Percentiles rank a stretch among this genome's conserved stretches.
Conservation (phyloP, 2,329 filamentous ascomycete genomes). For the Alternaria incomplexa region DNA sequence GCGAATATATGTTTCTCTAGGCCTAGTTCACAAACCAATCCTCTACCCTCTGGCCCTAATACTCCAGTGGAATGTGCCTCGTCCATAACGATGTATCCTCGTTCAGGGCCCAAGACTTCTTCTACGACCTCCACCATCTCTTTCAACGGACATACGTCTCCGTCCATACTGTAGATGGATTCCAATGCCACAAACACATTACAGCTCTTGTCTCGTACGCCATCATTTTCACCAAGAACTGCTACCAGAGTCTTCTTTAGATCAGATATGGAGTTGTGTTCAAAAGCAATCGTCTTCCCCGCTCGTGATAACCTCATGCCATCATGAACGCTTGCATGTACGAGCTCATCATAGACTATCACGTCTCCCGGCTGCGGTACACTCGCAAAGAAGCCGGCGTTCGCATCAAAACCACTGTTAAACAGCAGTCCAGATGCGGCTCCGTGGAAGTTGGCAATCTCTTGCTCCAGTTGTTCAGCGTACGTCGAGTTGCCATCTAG, state of each 20-base stretch:
- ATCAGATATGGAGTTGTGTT: slow-evolving; percentile 60
- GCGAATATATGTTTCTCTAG: slow-evolving; percentile 64
- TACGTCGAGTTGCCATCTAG: slow-evolving; percentile 70
- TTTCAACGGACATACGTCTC: slow-evolving; percentile 70
- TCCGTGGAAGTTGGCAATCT: slow-evolving; percentile 66
- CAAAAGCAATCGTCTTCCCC: slow-evolving; percentile 56
- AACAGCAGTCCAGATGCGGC: slow-evolving; percentile 65
- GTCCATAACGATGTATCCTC: slow-evolving; percentile 69
- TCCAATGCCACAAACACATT: slow-evolving; percentile 45
- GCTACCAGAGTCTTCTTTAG: slow-evolving; percentile 50
- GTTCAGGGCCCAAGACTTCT: slow-evolving; percentile 60
- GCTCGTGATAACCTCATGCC: slow-evolving; percentile 71
- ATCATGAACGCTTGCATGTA: slow-evolving; percentile 81
- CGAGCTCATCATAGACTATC: slow-evolving; percentile 72
- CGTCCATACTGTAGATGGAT: slow-evolving; percentile 78
- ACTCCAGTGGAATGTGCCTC: slow-evolving; percentile 72
- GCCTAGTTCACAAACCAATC: slow-evolving; percentile 59
- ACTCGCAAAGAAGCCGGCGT: slow-evolving; percentile 55
- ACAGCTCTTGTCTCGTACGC: slow-evolving; percentile 11
- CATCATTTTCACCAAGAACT: slow-evolving; percentile 27
- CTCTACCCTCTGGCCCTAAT: slow-evolving; percentile 62
- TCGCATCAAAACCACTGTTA: slow-evolving; percentile 62
- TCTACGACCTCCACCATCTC: slow-evolving; percentile 67
- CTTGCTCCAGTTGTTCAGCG: slow-evolving; percentile 63
- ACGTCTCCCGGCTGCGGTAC: slow-evolving; percentile 55